These are phyloP conservation scores for Omphalotus guepiniiformis DNA, from an alignment of 768 basidiomycete species.

Conservation along the genomic window DNA sequence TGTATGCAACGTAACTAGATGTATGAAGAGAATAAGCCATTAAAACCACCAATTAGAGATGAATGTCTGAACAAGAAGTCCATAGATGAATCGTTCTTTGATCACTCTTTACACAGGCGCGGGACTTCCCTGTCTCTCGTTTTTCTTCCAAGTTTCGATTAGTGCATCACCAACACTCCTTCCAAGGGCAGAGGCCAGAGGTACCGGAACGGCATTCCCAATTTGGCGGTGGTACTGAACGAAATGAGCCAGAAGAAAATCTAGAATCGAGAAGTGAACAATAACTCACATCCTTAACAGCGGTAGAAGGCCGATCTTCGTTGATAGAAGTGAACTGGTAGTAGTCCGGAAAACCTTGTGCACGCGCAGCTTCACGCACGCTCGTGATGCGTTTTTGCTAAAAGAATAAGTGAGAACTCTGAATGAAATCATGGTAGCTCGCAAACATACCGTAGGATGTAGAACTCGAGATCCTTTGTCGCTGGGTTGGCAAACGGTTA, in stretches of 20 bases:
- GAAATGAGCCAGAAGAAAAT: neutral
- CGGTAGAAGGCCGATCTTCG: neutral
- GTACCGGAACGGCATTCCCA: constrained; percentile 76
- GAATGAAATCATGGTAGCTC: neutral
- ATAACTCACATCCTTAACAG: constrained; percentile 47
- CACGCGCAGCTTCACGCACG: constrained; percentile 64
- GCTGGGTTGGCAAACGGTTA: constrained; percentile 54
- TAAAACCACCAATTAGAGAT: too few species aligned
- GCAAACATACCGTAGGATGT: constrained; percentile 36
- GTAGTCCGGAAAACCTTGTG: constrained; percentile 74
- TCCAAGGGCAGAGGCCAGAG: constrained; percentile 62
- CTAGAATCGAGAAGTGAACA: neutral
- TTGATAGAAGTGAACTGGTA: constrained; percentile 58
- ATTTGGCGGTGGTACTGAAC: constrained; percentile 70
- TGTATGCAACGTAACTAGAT: too few species aligned
- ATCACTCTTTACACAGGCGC: too few species aligned
- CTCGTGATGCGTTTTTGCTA: constrained; percentile 72
- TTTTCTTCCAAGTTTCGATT: neutral
- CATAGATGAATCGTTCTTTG: too few species aligned
- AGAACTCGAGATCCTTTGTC: constrained; percentile 41
- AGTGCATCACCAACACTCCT: constrained; percentile 28
- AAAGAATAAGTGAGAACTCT: neutral
- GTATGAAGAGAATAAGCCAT: too few species aligned
- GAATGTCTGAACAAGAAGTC: too few species aligned
- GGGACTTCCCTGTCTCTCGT: neutral